Base-by-base conservation (phyloP, 352 stramenopile genomes). In the Pythium brassicae region DNA sequence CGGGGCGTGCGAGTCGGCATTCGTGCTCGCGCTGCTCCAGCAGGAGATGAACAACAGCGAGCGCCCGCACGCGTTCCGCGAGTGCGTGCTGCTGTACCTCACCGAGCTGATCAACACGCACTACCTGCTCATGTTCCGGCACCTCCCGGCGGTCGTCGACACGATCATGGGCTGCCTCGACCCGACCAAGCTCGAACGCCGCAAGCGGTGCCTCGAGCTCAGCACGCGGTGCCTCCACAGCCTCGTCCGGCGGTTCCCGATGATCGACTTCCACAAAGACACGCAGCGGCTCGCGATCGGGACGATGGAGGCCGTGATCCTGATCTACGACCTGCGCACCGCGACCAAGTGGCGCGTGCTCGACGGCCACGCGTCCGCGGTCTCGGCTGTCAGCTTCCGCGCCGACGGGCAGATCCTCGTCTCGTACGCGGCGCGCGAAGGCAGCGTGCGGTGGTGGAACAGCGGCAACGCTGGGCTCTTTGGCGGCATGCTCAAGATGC, bases 321-420 rank as follows among this genome's bases (percentile, higher is more conserved):
- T 96, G 29, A 91, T 96, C 47, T 96, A 94, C 62, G 87, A 96
- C 57, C 55, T 96, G 4, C 76, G 87, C 11, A 96, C 84, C 0
- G 84, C 85, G 2, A 96, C 83, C 20, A 96, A 96, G 57, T 96
- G 87, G 87, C 79, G 85, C 6, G 86, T 96, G 17, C 53, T 96
- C 7, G 83, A 95, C 25, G 87, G 87, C 17, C 87, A 96, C 55
- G 61, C 71, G 0, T 87, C 76, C 0, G 78, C 82, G 0, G 59
- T 96, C 12, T 92, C 83, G 1, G 85, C 85, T 0, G 63, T 94
- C 29, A 60, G 65, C 9, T 93, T 96, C 54, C 81, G 84, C 14
- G 51, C 48, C 1, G 84, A 94, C 40, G 84, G 84, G 2, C 80
- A 89, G 49, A 86, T 94, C 44, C 48, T 94, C 9, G 84, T 92